Percentiles rank a stretch among this genome's conserved stretches.
phyloP scores from a whole-genome alignment of 73 alveolate genomes.

The Paramecium primaurelia region DNA sequence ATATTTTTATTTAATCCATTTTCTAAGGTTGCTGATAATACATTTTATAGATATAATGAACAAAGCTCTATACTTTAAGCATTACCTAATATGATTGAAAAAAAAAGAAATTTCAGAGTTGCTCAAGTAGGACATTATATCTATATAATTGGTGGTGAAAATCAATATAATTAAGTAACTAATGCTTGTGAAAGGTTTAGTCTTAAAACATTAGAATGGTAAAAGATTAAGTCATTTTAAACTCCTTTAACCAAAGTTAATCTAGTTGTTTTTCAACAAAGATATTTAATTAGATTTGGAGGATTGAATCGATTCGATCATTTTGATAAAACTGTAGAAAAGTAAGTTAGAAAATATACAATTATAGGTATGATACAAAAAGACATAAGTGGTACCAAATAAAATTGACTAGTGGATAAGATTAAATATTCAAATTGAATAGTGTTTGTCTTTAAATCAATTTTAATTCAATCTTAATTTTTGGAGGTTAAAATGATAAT shows the following conservation, averaged over 20 bases:
- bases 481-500: not conserved
- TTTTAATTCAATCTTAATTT: not conserved
- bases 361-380: not conserved
- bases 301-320: constrained; percentile 6
- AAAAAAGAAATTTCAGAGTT: constrained; percentile 16
- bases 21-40: not conserved
- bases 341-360: not conserved
- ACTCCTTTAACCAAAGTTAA: not conserved
- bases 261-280: not conserved
- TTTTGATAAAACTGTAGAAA: constrained; percentile 8
- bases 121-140: not conserved
- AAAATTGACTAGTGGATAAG: not conserved
- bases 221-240: not conserved
- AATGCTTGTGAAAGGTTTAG: not conserved
- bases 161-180: not conserved
- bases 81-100: not conserved
- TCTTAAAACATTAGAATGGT: not conserved
- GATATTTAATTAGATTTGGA: constrained; percentile 6
- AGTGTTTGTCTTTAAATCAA: not conserved
- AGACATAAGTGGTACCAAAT: constrained; percentile 15
- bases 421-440: not conserved
- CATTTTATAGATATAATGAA: not conserved
- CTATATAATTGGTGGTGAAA: constrained; percentile 5
- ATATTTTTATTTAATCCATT: constrained; percentile 14
- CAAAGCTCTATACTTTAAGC: not conserved